phyloP scores from a whole-genome alignment of 306 rosid genomes.

The Sicyos baderoa region DNA sequence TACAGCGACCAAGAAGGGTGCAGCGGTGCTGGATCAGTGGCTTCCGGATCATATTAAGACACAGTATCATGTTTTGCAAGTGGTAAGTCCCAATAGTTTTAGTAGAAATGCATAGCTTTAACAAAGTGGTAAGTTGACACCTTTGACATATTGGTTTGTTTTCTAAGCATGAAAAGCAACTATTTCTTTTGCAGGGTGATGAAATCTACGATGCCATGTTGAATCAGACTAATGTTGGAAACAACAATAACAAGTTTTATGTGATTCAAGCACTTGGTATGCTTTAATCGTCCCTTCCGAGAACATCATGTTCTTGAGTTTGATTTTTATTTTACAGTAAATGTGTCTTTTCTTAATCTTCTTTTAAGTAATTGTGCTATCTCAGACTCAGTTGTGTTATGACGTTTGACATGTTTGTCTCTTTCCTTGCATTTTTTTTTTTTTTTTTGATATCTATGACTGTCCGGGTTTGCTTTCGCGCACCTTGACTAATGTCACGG shows the following conservation, averaged over 20 bases:
- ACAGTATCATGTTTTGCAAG: slow-evolving; percentile 71
- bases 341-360: slow-evolving; percentile 1
- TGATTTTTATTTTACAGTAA: not conserved
- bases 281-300: slow-evolving; percentile 16
- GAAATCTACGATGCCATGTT: slow-evolving; percentile 86
- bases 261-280: slow-evolving; percentile 81
- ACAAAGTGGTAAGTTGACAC: not conserved
- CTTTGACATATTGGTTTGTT: not conserved
- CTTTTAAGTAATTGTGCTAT: not conserved
- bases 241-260: slow-evolving; percentile 83
- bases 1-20: slow-evolving; percentile 82
- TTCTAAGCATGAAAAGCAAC: slow-evolving; percentile 4
- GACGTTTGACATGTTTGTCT: not conserved
- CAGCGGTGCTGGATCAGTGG: slow-evolving; percentile 76
- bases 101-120: not conserved
- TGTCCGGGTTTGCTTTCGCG: too few relatives aligned
- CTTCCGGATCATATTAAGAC: slow-evolving; percentile 67
- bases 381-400: not conserved
- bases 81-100: slow-evolving; percentile 33
- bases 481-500: too few relatives aligned
- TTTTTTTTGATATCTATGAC: too few relatives aligned
- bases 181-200: slow-evolving; percentile 43
- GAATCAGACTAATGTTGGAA: slow-evolving; percentile 78
- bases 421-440: not conserved
- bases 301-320: slow-evolving; percentile 5